Conservation (phyloP, 257 asterid genomes). For the Ilex asprella region DNA sequence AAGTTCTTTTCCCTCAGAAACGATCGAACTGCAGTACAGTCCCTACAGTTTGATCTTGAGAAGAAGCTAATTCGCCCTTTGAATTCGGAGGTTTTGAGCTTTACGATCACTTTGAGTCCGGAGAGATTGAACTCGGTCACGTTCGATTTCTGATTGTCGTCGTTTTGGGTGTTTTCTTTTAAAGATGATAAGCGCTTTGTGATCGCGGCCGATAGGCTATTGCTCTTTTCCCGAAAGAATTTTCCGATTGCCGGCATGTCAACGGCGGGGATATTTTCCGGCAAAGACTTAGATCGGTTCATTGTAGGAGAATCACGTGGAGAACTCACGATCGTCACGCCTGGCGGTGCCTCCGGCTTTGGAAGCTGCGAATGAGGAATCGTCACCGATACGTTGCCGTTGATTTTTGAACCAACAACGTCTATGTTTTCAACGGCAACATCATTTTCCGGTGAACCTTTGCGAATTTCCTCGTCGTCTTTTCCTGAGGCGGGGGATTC, state of each 20-base stretch:
- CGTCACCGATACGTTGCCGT: slow-evolving; percentile 12
- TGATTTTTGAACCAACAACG: background rate
- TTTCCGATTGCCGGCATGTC: slow-evolving; percentile 72
- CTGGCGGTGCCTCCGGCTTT: slow-evolving; percentile 73
- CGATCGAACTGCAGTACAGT: slow-evolving; percentile 70
- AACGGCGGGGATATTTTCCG: slow-evolving; percentile 24
- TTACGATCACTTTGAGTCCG: slow-evolving; percentile 56
- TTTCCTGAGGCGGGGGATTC: too few species aligned
- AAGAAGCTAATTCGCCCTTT: slow-evolving; percentile 71
- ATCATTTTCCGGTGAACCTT: too few species aligned
- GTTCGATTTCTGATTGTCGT: slow-evolving; percentile 3
- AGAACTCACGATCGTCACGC: slow-evolving; percentile 7
- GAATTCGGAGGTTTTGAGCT: slow-evolving; percentile 30
- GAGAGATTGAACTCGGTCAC: slow-evolving; percentile 60
- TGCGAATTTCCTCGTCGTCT: too few species aligned
- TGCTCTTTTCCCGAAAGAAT: slow-evolving; percentile 68
- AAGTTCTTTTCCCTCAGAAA: slow-evolving; percentile 48
- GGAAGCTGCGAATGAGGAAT: slow-evolving; percentile 58
- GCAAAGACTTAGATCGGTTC: slow-evolving; percentile 39
- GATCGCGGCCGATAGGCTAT: slow-evolving; percentile 66
- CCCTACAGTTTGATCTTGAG: slow-evolving; percentile 85
- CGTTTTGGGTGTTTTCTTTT: slow-evolving; percentile 17
- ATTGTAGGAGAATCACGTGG: slow-evolving; percentile 4
- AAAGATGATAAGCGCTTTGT: slow-evolving; percentile 62
- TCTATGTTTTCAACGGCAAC: too few species aligned